Evolutionary conservation across 176 grass and related monocot species (phyloP), one percentile per base, ranked within the genome.

Genomic region (Thalia dealbata): DNA sequence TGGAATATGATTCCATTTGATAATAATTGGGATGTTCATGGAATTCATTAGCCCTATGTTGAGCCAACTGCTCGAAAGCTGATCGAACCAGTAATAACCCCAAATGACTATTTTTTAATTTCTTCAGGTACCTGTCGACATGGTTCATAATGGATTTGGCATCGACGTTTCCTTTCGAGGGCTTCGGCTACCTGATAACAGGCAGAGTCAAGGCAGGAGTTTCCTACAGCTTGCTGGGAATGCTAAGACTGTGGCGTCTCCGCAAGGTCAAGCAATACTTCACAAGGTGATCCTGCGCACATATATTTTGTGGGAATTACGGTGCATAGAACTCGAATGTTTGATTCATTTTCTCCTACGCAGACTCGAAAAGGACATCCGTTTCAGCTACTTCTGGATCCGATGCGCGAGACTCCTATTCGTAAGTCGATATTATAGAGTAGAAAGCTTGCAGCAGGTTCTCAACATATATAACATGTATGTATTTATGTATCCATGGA

Each of bases 301-400:
- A n/a, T n/a, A n/a, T n/a, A n/a, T n/a, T n/a, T n/a, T n/a, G n/a
- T n/a, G n/a, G 26, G 8, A 29, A 52, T 9, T 30, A 50, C 3
- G n/a, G n/a, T n/a, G n/a, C n/a, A n/a, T n/a, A 72, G 52, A 43
- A 13, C 27, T 50, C 0, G 25, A 15, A 22, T 3, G 15, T 72
- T 3, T 52, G 16, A 48, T 35, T 32, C 29, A 29, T 63, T 28
- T 45, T 62, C 22, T 46, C 26, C 0, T 14, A 3, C 50, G 67
- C 79, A 88, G 95, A 79, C 79, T 99, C 6, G 95, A 99, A 76
- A 99, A 99, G 68, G 95, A 99, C 76, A 99, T 99, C 84, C 75
- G 95, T 23, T 93, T 88, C 95, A 99, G 83, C 87, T 99, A 99
- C 79, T 99, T 99, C 85, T 93, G 87, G 90, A 79, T 99, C 23